Percentiles rank a stretch among this genome's conserved stretches.
Evolutionary conservation across 169 alveolate species (phyloP).

Genomic region (Plasmodium adleri): DNA sequence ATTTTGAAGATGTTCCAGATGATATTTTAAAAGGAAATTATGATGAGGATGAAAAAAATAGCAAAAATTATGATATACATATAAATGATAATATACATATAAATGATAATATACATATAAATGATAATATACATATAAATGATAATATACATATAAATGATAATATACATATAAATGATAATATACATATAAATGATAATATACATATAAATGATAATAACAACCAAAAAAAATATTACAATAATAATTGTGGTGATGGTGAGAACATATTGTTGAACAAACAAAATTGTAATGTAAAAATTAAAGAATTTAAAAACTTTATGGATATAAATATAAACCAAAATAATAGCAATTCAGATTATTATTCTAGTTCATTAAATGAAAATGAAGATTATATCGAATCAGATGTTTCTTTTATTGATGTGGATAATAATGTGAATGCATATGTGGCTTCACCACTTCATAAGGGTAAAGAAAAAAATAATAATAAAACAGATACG

Average conservation of each 20-base stretch:
- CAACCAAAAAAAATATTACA: background rate
- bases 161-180: no score
- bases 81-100: no score
- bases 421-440: slow-evolving; percentile 18
- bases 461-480: background rate
- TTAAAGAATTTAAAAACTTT: slow-evolving; percentile 48
- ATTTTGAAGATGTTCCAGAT: no score
- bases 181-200: no score
- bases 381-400: slow-evolving; percentile 30
- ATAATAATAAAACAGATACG: background rate
- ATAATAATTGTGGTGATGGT: slow-evolving; percentile 6
- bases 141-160: background rate
- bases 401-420: slow-evolving; percentile 41
- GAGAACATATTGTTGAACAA: slow-evolving; percentile 15
- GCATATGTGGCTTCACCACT: background rate
- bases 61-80: background rate
- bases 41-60: no score
- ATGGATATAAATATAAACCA: slow-evolving; percentile 24
- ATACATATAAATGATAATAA: background rate
- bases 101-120: background rate
- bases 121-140: background rate
- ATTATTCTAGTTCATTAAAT: slow-evolving; percentile 56
- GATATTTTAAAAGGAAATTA: no score
- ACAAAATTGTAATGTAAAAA: slow-evolving; percentile 39
- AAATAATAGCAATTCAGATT: slow-evolving; percentile 14